A percentile compares a stretch with the other conserved stretches of the same genome.
Evolutionary conservation across 495 filamentous ascomycete genomes (phyloP).

Genomic region (Tuber melanosporum): DNA sequence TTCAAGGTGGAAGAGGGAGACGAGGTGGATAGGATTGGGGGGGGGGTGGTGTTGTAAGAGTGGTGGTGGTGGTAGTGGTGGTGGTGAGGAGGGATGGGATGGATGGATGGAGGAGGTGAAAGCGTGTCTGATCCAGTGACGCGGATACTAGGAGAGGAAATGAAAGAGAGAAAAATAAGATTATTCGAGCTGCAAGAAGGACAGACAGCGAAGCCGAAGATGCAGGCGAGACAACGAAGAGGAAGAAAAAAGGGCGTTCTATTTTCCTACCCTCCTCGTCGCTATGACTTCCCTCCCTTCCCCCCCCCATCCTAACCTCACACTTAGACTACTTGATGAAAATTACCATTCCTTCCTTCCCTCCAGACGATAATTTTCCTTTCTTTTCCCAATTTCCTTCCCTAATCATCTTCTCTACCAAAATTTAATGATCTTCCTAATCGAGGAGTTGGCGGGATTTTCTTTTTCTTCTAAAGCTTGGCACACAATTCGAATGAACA

Average conservation of each 20-base stretch:
- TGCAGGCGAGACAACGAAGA: conserved; percentile 1
- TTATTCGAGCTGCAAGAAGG: background rate
- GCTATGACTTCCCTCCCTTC: background rate
- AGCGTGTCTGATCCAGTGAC: conserved; percentile 2
- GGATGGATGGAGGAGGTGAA: background rate
- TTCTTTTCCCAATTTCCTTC: background rate
- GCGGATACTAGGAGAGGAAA: background rate
- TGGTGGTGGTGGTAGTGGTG: background rate
- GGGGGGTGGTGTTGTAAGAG: background rate
- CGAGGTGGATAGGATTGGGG: background rate
- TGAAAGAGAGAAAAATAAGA: background rate
- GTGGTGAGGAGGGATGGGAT: conserved; percentile 1
- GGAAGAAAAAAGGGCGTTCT: background rate
- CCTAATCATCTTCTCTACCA: background rate
- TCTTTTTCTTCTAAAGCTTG: background rate
- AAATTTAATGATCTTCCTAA: background rate
- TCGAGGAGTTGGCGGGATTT: background rate
- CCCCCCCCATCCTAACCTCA: background rate
- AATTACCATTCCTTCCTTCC: background rate
- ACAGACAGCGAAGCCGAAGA: conserved; percentile 3
- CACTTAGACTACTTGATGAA: background rate
- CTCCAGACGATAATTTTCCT: background rate
- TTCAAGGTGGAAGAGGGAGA: conserved; percentile 17
- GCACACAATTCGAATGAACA: background rate
- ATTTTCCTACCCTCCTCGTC: background rate